These are phyloP conservation scores for Cladosporium velox DNA, from an alignment of 2,329 filamentous ascomycete species.

Conservation along the genomic window DNA sequence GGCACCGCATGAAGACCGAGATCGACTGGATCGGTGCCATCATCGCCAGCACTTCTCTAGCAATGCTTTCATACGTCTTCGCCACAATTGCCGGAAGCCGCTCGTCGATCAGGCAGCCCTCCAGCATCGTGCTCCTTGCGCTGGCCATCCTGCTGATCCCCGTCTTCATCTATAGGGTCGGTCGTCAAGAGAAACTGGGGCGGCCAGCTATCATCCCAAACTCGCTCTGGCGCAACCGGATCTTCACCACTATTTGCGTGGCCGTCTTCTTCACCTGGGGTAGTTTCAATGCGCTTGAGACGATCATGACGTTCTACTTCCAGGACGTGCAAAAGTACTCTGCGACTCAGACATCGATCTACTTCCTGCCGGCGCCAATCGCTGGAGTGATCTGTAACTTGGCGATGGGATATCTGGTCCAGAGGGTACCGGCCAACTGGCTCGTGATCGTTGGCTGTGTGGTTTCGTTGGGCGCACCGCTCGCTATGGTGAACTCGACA, in stretches of 20 bases:
- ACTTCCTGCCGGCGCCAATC: constrained; percentile 46
- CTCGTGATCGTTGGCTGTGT: constrained; percentile 43
- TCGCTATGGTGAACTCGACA: constrained; percentile 51
- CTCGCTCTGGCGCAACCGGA: constrained; percentile 58
- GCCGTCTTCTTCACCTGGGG: constrained; percentile 44
- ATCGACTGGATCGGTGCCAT: constrained; percentile 58
- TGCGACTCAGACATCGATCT: constrained; percentile 35
- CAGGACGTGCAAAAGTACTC: constrained; percentile 42
- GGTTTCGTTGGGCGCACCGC: constrained; percentile 41
- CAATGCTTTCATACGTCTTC: constrained; percentile 56
- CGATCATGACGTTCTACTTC: constrained; percentile 48
- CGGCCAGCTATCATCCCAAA: constrained; percentile 63
- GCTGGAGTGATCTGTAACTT: constrained; percentile 47
- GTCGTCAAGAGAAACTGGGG: constrained; percentile 48
- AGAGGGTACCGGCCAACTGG: constrained; percentile 47
- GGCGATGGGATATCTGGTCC: constrained; percentile 49
- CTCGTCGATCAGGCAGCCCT: constrained; percentile 27
- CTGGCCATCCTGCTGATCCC: constrained; percentile 49
- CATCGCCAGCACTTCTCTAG: constrained; percentile 50
- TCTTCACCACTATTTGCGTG: constrained; percentile 59
- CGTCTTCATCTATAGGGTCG: constrained; percentile 58
- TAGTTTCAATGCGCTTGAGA: constrained; percentile 43
- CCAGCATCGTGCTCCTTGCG: constrained; percentile 44
- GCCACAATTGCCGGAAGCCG: constrained; percentile 37
- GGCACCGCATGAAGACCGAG: constrained; percentile 41